Evolutionary conservation across 2,329 filamentous ascomycete species (phyloP).

Genomic region (Cladorrhinum sp.): DNA sequence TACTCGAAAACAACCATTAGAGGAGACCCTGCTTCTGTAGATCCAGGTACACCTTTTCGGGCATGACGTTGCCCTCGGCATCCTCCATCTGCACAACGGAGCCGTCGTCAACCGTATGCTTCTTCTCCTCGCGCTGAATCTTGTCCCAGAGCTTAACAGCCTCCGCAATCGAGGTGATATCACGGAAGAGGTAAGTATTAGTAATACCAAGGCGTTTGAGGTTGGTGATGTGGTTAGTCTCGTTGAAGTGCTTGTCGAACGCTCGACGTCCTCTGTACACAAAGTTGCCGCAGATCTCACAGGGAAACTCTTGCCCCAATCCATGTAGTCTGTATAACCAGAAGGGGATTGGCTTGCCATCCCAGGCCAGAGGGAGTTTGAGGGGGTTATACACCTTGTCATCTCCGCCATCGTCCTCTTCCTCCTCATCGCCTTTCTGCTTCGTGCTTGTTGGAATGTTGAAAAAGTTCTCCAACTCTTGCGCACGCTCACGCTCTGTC

Average conservation of each 20-base stretch:
- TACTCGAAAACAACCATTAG: constrained; percentile 40
- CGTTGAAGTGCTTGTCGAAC: constrained; percentile 98
- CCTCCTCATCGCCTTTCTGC: constrained; percentile 54
- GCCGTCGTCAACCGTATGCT: constrained; percentile 70
- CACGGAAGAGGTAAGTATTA: constrained; percentile 84
- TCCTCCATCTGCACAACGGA: constrained; percentile 98
- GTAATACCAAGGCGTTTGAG: constrained; percentile 92
- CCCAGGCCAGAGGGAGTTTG: constrained; percentile 94
- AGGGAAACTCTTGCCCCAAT: constrained; percentile 88
- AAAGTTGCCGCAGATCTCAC: constrained; percentile 96
- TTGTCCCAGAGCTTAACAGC: constrained; percentile 89
- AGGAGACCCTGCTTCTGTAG: constrained; percentile 87
- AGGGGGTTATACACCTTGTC: constrained; percentile 96
- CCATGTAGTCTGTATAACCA: constrained; percentile 98
- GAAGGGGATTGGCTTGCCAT: constrained; percentile 97
- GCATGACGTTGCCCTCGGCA: constrained; percentile 96
- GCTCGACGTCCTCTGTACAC: constrained; percentile 97
- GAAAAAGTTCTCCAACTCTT: constrained; percentile 87
- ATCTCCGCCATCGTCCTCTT: constrained; percentile 72
- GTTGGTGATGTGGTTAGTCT: constrained; percentile 88
- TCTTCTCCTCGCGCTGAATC: constrained; percentile 81
- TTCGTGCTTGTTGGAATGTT: constrained; percentile 46
- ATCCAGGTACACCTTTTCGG: constrained; percentile 96
- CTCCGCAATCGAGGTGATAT: constrained; percentile 90
- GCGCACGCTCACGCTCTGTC: constrained; percentile 92